Evolutionary conservation across 2,329 filamentous ascomycete genomes (phyloP).

Genomic region (Xylogone sp.): DNA sequence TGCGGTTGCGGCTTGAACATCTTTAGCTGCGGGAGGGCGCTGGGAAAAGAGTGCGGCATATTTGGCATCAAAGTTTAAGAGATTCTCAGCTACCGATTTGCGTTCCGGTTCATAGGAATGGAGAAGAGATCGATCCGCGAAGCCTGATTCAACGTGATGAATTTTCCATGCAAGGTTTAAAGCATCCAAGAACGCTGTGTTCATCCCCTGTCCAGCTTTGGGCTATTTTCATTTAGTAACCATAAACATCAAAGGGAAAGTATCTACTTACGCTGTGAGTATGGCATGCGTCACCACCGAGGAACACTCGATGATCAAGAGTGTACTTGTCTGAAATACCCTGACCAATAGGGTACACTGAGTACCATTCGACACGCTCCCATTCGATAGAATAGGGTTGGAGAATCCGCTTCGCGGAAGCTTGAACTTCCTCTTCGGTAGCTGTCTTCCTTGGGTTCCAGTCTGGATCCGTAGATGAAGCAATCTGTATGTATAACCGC

Average conservation of each 20-base stretch:
- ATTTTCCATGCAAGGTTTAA: conserved; percentile 96
- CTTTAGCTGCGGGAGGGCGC: conserved; percentile 66
- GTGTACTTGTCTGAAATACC: conserved; percentile 67
- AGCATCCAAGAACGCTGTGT: conserved; percentile 75
- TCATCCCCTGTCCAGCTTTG: conserved; percentile 78
- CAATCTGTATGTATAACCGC: conserved; percentile 66
- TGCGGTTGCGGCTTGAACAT: conserved; percentile 64
- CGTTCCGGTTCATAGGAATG: conserved; percentile 85
- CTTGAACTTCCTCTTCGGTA: conserved; percentile 60
- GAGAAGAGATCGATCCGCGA: conserved; percentile 71
- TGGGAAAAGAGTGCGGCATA: conserved; percentile 90
- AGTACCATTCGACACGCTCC: conserved; percentile 69
- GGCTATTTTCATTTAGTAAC: conserved; percentile 62
- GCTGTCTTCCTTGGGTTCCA: conserved; percentile 61
- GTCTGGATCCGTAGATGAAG: conserved; percentile 56
- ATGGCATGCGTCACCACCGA: conserved; percentile 76
- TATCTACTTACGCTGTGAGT: conserved; percentile 61
- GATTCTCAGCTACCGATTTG: conserved; percentile 76
- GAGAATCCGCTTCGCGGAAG: conserved; percentile 61
- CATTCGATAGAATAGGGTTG: conserved; percentile 65
- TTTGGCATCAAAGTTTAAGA: conserved; percentile 81
- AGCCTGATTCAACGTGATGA: conserved; percentile 80
- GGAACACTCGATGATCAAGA: conserved; percentile 65
- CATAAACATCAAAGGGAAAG: conserved; percentile 26
- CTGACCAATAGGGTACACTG: conserved; percentile 73